Evolutionary conservation across 2,329 filamentous ascomycete species (phyloP), one percentile per base, ranked within the genome.

Genomic region (Cucurbitaria berberidis): DNA sequence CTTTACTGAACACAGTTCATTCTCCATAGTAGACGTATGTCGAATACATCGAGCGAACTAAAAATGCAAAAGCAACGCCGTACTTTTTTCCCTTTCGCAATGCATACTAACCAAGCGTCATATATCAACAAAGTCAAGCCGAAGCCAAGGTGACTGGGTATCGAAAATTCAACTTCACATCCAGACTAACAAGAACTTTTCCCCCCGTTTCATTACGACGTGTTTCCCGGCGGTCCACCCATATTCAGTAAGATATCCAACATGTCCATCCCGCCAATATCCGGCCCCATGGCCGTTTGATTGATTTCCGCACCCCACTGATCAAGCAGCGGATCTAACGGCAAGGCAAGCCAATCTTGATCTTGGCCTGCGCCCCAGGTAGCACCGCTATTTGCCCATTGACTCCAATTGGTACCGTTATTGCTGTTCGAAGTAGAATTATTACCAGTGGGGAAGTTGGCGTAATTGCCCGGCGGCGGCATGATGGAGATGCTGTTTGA

Each of bases 281-380:
- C 84, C n/a, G 84, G 84, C 0, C 85, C 85, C 71, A 81, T 82
- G 38, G 79, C 78, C 26, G 79, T 81, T 64, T 79, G 76, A 18
- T 81, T 84, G 19, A 86, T 84, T 48, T 85, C 83, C 1, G 82
- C 80, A 11, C 82, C 82, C 63, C 82, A 81, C 57, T 81, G 81
- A 63, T 84, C 81, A 48, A 86, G 79, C 54, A 87, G 79, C 38
- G 84, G 82, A 67, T 87, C 84, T 3, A 87, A 75, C 1, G 84
- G 84, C n/a, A 87, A 67, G 0, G 84, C 81, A 45, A 87, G 77
- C 85, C 85, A 87, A 68, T 86, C 84, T 35, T 81, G 80, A 51
- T 73, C 69, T 29, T 64, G 66, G 0, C 63, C 64, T 32, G 61
- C 61, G 4, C 61, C 63, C 50, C 62, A 59, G 21, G 55, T 61